Conservation (phyloP, 2,329 filamentous ascomycete species). For the Didymella sp. region DNA sequence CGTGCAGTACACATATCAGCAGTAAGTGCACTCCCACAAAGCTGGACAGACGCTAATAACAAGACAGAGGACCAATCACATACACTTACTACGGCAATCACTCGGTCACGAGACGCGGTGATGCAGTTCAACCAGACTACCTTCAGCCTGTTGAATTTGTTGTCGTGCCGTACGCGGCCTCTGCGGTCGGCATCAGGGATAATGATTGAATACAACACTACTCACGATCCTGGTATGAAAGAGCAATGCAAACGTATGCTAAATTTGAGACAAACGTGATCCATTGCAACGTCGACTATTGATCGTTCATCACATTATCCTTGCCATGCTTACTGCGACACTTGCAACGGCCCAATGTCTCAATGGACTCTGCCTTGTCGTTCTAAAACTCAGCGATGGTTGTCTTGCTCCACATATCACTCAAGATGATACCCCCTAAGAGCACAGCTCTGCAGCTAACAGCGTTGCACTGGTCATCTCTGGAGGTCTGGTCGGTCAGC, state of each 20-base stretch:
- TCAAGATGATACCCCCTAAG: no score
- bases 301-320: no score
- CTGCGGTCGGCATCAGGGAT: background rate
- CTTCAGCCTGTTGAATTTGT: background rate
- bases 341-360: no score
- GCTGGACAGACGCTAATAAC: background rate
- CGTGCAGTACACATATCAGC: conserved; percentile 24
- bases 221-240: background rate
- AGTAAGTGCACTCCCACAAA: conserved; percentile 17
- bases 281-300: no score
- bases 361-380: no score
- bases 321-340: no score
- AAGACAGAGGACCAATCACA: conserved; percentile 13
- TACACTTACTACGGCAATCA: conserved; percentile 26
- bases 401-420: no score
- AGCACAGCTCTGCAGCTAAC: no score
- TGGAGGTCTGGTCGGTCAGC: no score
- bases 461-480: no score
- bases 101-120: conserved; percentile 4
- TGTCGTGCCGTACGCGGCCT: background rate
- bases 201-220: background rate
- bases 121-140: background rate
- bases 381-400: no score
- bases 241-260: background rate
- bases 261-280: background rate